phyloP scores from a whole-genome alignment of 768 basidiomycete species.

The Panaeolus papilionaceus region DNA sequence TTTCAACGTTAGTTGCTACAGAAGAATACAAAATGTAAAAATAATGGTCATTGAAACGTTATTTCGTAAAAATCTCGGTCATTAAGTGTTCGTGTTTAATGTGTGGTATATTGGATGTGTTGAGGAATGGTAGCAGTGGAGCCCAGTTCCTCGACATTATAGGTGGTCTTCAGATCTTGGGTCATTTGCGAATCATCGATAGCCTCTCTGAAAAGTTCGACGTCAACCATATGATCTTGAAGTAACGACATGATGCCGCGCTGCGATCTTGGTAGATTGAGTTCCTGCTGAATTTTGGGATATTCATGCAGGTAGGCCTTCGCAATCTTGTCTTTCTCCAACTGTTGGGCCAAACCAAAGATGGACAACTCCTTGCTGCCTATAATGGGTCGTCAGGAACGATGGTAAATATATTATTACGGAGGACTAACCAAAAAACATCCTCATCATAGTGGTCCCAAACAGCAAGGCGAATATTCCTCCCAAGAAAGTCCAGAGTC shows the following conservation, averaged over 20 bases:
- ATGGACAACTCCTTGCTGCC: constrained; percentile 18
- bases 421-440: constrained; percentile 17
- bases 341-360: constrained; percentile 16
- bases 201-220: constrained; percentile 14
- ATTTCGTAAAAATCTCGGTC: neutral
- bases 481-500: constrained; percentile 18
- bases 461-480: constrained; percentile 16
- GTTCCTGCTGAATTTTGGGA: constrained; percentile 13
- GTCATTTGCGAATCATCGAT: neutral
- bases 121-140: neutral
- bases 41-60: neutral
- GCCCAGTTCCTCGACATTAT: neutral
- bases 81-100: neutral
- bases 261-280: neutral
- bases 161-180: neutral
- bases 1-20: too few relatives aligned
- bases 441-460: constrained; percentile 17
- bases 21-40: neutral
- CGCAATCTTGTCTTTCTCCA: constrained; percentile 14
- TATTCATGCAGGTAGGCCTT: constrained; percentile 14
- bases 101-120: neutral
- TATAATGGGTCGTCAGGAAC: neutral
- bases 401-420: neutral
- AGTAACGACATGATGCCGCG: constrained; percentile 18
- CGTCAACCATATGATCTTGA: constrained; percentile 15